Conservation (phyloP, 2,329 filamentous ascomycete species). For the Laburnicola sp. region DNA sequence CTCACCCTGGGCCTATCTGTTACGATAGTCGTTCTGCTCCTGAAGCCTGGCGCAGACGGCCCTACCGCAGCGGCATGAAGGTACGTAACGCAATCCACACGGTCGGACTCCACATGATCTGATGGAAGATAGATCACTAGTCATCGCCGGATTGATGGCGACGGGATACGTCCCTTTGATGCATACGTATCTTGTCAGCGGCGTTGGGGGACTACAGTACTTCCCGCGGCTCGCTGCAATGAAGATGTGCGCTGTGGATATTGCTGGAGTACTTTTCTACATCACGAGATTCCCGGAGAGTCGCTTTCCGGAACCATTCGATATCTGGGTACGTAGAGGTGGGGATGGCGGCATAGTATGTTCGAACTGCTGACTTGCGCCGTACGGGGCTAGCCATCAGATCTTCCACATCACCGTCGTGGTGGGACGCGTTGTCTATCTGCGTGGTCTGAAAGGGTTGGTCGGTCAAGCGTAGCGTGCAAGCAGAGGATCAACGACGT, state of each 20-base stretch:
- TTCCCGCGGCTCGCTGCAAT: background rate
- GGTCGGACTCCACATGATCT: background rate
- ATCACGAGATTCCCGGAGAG: constrained; percentile 2
- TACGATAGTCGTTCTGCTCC: background rate
- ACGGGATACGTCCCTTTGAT: background rate
- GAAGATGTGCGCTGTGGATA: background rate
- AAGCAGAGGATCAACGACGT: too few species aligned
- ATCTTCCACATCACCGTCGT: constrained; percentile 5
- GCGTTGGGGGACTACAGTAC: background rate
- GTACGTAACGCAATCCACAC: background rate
- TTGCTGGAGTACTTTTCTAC: constrained; percentile 4
- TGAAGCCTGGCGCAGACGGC: constrained; percentile 1
- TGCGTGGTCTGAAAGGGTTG: constrained; percentile 1
- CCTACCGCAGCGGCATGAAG: background rate
- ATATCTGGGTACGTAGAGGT: constrained; percentile 5
- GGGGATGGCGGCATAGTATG: background rate
- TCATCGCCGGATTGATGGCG: background rate
- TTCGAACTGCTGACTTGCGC: background rate
- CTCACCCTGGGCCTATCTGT: background rate
- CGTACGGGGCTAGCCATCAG: constrained; percentile 8
- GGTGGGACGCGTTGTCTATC: constrained; percentile 4
- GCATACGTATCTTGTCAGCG: background rate
- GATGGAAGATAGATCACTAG: background rate
- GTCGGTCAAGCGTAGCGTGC: constrained; percentile 6
- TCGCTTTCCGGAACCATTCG: constrained; percentile 1